Evolutionary conservation across 2,329 filamentous ascomycete species (phyloP).

Genomic region (Verticillium nonalfalfae): DNA sequence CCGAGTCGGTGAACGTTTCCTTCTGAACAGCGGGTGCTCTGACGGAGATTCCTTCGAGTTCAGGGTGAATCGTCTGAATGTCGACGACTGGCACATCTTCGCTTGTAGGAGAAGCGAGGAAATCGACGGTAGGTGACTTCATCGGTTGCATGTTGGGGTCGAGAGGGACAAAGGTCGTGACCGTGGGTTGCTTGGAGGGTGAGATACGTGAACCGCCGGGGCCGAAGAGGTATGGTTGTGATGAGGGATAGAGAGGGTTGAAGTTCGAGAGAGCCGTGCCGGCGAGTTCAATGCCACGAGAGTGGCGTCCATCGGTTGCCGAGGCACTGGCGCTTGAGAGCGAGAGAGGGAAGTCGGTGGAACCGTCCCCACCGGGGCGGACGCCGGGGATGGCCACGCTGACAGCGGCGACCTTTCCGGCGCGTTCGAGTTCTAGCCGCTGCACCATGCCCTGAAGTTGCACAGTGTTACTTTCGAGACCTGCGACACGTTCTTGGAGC

Average conservation of each 20-base stretch:
- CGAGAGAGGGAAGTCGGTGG: conserved; percentile 8
- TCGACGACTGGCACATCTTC: conserved; percentile 43
- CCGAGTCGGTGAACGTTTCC: conserved; percentile 40
- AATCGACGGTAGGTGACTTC: conserved; percentile 26
- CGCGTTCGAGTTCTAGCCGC: conserved; percentile 10
- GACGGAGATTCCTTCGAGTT: conserved; percentile 53
- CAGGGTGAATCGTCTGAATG: conserved; percentile 50
- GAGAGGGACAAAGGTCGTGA: conserved; percentile 30
- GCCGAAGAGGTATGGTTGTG: conserved; percentile 9
- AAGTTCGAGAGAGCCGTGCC: background rate
- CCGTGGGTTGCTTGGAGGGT: conserved; percentile 23
- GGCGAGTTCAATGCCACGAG: background rate
- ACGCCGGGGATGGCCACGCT: conserved; percentile 8
- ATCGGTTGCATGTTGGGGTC: conserved; percentile 37
- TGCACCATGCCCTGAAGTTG: conserved; percentile 9
- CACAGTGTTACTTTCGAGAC: conserved; percentile 28
- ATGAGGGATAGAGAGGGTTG: background rate
- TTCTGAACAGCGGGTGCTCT: conserved; percentile 46
- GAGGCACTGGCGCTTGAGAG: background rate
- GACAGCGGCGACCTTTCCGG: conserved; percentile 12
- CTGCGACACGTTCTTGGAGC: conserved; percentile 30
- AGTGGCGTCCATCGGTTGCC: background rate
- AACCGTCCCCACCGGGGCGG: conserved; percentile 7
- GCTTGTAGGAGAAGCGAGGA: conserved; percentile 24
- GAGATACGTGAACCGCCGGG: conserved; percentile 24